Evolutionary conservation across 768 basidiomycete species (phyloP).

Genomic region (Pholiota microspora): DNA sequence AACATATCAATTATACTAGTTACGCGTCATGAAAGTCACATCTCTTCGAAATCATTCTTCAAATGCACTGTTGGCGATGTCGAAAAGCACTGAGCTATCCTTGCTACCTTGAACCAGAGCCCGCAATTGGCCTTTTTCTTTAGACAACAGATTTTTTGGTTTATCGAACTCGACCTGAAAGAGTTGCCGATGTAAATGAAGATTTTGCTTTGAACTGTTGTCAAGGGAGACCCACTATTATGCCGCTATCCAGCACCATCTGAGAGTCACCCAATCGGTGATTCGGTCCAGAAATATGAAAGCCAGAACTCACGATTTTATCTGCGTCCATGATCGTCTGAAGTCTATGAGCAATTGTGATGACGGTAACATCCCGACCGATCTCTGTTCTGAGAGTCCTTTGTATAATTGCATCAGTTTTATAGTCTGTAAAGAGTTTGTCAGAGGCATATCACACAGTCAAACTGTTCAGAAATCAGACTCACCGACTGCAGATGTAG

Average conservation of each 20-base stretch:
- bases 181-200: no score
- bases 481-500: conserved; percentile 51
- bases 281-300: no score
- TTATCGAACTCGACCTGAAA: conserved; percentile 21
- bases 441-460: neutral
- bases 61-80: neutral
- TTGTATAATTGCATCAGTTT: conserved; percentile 69
- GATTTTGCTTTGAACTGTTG: no score
- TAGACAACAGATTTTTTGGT: conserved; percentile 11
- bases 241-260: conserved; percentile 54
- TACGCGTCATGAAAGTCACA: no score
- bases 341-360: conserved; percentile 68
- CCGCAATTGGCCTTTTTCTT: conserved; percentile 8
- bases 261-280: conserved; percentile 10
- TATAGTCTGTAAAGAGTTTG: conserved; percentile 36
- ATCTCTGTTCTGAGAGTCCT: conserved; percentile 65
- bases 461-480: conserved; percentile 42
- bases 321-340: conserved; percentile 67
- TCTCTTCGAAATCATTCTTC: no score
- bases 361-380: conserved; percentile 51
- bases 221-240: conserved; percentile 37
- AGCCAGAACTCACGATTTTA: conserved; percentile 36
- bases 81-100: conserved; percentile 12
- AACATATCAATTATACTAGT: no score
- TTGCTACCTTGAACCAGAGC: conserved; percentile 19